phyloP scores from a whole-genome alignment of 768 basidiomycete species.

The Leccinellum rugosiceps region DNA sequence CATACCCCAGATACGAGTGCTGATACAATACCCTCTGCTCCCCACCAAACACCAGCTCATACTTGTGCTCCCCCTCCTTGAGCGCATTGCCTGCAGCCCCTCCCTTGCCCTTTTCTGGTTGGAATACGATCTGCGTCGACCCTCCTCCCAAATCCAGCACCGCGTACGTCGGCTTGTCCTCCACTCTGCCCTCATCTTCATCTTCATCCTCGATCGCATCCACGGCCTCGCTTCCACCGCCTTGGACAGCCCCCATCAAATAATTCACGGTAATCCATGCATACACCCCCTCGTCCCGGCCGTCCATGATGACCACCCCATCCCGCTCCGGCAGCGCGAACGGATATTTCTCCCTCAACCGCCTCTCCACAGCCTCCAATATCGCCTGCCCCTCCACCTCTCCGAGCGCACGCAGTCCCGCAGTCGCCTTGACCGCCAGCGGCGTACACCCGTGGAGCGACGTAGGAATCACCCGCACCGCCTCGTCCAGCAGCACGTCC shows the following conservation, averaged over 20 bases:
- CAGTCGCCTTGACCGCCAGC: slow-evolving; percentile 90
- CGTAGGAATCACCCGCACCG: slow-evolving; percentile 71
- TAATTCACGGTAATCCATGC: slow-evolving; percentile 99
- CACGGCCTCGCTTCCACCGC: slow-evolving; percentile 40
- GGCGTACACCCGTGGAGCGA: slow-evolving; percentile 67
- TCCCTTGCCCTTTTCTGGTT: slow-evolving; percentile 61
- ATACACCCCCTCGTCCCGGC: slow-evolving; percentile 95
- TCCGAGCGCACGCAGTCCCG: slow-evolving; percentile 77
- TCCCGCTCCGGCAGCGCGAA: slow-evolving; percentile 62
- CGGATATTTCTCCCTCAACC: slow-evolving; percentile 58
- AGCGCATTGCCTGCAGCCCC: slow-evolving; percentile 36
- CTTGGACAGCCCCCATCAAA: slow-evolving; percentile 70
- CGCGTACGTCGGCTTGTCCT: slow-evolving; percentile 56
- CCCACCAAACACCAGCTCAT: slow-evolving; percentile 75
- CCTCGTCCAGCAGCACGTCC: slow-evolving; percentile 77
- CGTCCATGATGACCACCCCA: slow-evolving; percentile 89
- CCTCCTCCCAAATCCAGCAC: slow-evolving; percentile 96
- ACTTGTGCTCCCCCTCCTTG: slow-evolving; percentile 89
- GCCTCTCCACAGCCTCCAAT: slow-evolving; percentile 63
- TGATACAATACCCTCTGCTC: slow-evolving; percentile 79
- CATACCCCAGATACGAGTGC: slow-evolving; percentile 97
- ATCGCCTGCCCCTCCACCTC: slow-evolving; percentile 63
- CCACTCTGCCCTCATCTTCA: not conserved
- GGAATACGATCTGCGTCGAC: slow-evolving; percentile 96
- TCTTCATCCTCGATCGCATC: not conserved